Conservation (phyloP, 768 basidiomycete genomes). For the Solioccasus polychromus region DNA sequence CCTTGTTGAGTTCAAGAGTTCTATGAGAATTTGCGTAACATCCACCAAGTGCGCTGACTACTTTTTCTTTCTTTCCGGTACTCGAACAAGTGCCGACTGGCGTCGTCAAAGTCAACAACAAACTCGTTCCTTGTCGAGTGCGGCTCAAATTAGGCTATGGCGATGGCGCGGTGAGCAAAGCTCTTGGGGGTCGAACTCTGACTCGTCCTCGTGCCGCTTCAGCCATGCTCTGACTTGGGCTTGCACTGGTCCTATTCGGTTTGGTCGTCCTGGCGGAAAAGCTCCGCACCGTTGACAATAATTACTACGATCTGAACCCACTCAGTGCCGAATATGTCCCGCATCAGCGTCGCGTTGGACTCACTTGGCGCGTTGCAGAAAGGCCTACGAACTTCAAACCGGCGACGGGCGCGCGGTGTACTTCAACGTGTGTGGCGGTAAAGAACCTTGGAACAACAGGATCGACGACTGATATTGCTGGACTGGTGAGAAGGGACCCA, state of each 20-base stretch:
- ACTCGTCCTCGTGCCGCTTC: neutral
- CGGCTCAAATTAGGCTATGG: constrained; percentile 30
- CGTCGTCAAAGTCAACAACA: too few species aligned
- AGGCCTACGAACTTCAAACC: constrained; percentile 58
- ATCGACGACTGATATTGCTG: constrained; percentile 58
- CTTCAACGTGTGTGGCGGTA: constrained; percentile 64
- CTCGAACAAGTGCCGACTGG: too few species aligned
- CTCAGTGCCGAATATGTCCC: constrained; percentile 52
- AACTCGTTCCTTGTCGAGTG: too few species aligned
- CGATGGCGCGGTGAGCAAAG: constrained; percentile 8
- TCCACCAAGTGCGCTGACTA: too few species aligned
- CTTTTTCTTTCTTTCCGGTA: too few species aligned
- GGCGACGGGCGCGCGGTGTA: constrained; percentile 44
- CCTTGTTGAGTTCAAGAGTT: too few species aligned
- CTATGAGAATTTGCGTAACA: too few species aligned
- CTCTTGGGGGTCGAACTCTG: constrained; percentile 8
- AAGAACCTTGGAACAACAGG: constrained; percentile 58
- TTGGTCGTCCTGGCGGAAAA: constrained; percentile 39
- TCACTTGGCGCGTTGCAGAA: constrained; percentile 38
- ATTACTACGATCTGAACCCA: constrained; percentile 65
- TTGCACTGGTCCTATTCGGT: constrained; percentile 4
- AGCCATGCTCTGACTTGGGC: too few species aligned
- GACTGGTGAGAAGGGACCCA: constrained; percentile 56
- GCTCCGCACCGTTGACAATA: constrained; percentile 59
- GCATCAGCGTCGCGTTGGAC: neutral